Evolutionary conservation across 2,329 filamentous ascomycete species (phyloP), one percentile per base, ranked within the genome.

Genomic region (Alternaria metachromatica): DNA sequence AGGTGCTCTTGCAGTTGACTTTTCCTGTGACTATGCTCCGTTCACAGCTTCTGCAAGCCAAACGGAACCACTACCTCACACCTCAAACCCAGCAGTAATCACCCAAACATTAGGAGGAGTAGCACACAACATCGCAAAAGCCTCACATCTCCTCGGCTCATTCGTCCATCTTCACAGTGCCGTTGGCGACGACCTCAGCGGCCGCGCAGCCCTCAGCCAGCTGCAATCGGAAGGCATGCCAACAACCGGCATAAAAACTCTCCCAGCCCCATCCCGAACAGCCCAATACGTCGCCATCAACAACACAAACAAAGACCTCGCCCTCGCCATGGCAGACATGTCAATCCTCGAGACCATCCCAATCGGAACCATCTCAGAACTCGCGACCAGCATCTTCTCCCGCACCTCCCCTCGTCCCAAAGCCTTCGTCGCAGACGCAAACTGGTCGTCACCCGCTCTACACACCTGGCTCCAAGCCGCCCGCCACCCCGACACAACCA

Each of bases 281-380:
- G 93, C 94, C 1, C 94, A 97, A 78, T 98, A 98, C 77, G 88
- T 98, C 4, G 92, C 95, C 15, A 84, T 98, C 68, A 99, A 98
- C 77, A 92, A 96, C 75, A 84, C 84, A 1, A 88, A 90, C 63
- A 96, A 94, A 78, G 91, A 94, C 67, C 87, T 99, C 3, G 86
- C 94, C n/a, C 81, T 97, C 66, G 95, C 94, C 49, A 97, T 97
- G 93, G 94, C 95, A 5, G 96, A 98, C 76, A 97, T 98, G 94
- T 87, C 85, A 59, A 95, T 97, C 71, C 87, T 97, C 43, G 85
- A 88, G 69, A 79, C 80, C 7, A 80, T 82, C 3, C 78, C 79
- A 2, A 30, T 69, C 26, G 41, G 54, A 3, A 65, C 58, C 8
- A 71, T 72, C 15, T 45, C 58, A 25, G 49, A 71, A 11, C 65